Percentiles rank a stretch among this genome's conserved stretches.
phyloP scores from a whole-genome alignment of 2,329 filamentous ascomycete species.

The Penicillium sp. region DNA sequence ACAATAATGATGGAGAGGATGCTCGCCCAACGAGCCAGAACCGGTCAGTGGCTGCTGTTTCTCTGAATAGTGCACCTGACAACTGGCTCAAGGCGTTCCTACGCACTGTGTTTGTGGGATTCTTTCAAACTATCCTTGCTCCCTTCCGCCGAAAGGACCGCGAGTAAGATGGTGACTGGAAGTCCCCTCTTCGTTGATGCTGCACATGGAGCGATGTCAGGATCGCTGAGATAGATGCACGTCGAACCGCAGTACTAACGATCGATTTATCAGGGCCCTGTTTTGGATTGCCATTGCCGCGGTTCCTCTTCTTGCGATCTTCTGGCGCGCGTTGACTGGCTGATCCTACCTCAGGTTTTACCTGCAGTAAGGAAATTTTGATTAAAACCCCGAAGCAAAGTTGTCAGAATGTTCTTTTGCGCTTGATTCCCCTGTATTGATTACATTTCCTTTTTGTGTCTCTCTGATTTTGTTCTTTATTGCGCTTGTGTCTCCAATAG shows the following conservation, averaged over 20 bases:
- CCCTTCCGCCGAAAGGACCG: slow-evolving; percentile 34
- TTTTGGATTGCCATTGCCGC: slow-evolving; percentile 31
- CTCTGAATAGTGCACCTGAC: slow-evolving; percentile 36
- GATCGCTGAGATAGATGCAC: neutral
- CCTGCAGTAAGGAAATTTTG: neutral
- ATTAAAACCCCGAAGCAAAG: slow-evolving; percentile 8
- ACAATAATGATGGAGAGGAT: slow-evolving; percentile 25
- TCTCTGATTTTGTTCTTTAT: slow-evolving; percentile 18
- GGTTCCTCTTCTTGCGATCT: slow-evolving; percentile 28
- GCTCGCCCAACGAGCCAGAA: slow-evolving; percentile 34
- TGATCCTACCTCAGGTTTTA: slow-evolving; percentile 15
- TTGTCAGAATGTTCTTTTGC: slow-evolving; percentile 18
- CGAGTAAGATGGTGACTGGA: slow-evolving; percentile 24
- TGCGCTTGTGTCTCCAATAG: slow-evolving; percentile 9
- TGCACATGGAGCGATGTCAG: slow-evolving; percentile 2
- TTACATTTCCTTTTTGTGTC: slow-evolving; percentile 19
- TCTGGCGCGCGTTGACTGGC: slow-evolving; percentile 29
- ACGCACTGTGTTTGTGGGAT: slow-evolving; percentile 39
- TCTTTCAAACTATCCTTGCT: slow-evolving; percentile 39
- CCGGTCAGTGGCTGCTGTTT: slow-evolving; percentile 39
- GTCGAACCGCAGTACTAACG: slow-evolving; percentile 26
- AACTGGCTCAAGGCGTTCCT: slow-evolving; percentile 41
- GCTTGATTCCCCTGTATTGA: slow-evolving; percentile 37
- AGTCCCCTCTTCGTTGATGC: slow-evolving; percentile 6
- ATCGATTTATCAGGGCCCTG: slow-evolving; percentile 28